These are phyloP conservation scores for Diaporthe australafricana DNA, from an alignment of 2,329 filamentous ascomycete genomes.

Conservation along the genomic window DNA sequence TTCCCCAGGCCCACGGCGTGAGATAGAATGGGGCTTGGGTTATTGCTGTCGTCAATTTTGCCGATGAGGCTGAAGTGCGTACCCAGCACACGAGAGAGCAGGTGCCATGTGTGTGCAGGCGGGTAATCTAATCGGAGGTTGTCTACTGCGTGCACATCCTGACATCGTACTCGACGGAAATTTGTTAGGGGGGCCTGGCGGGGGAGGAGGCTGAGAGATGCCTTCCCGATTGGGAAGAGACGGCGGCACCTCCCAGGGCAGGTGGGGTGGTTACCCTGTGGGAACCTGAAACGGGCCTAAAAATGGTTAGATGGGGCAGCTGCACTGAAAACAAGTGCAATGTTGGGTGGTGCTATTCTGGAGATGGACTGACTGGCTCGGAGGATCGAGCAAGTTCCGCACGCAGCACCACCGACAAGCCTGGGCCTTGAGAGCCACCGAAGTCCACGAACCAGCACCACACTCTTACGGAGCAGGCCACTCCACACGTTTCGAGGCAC, in stretches of 20 bases:
- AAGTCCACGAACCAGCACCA: not conserved
- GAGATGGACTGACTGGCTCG: not conserved
- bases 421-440: not conserved
- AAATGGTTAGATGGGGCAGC: conserved; percentile 23
- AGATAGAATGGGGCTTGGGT: not conserved
- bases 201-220: conserved; percentile 3
- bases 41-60: conserved; percentile 23
- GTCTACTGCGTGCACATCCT: conserved; percentile 1
- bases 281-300: conserved; percentile 22
- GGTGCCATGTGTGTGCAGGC: not conserved
- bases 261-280: not conserved
- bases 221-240: conserved; percentile 5
- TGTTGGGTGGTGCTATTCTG: not conserved
- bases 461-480: not conserved
- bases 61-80: conserved; percentile 8
- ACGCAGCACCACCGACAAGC: no score
- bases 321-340: conserved; percentile 22
- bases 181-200: conserved; percentile 23
- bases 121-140: conserved; percentile 4
- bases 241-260: not conserved
- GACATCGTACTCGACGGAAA: not conserved
- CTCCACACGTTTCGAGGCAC: conserved; percentile 13
- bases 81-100: not conserved
- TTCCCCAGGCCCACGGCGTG: not conserved
- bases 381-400: no score